phyloP scores from a whole-genome alignment of 1,284 basidiomycete species.

The Cryptococcus floricola region DNA sequence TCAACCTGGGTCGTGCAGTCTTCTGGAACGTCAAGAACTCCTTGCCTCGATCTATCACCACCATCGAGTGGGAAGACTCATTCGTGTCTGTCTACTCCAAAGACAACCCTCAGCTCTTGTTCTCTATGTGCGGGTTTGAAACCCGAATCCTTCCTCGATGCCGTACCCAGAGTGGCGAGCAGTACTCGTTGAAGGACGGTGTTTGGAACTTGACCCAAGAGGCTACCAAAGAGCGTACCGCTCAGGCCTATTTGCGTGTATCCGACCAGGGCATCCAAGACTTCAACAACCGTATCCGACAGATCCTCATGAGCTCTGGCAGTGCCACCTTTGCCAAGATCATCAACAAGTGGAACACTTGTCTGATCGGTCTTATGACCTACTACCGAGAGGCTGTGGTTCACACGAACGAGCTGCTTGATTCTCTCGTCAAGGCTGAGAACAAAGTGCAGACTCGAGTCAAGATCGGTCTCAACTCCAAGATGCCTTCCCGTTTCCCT shows the following conservation, averaged over 20 bases:
- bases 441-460: constrained; percentile 99
- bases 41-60: constrained; percentile 89
- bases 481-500: constrained; percentile 99
- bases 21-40: constrained; percentile 99
- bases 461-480: constrained; percentile 97
- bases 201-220: constrained; percentile 97
- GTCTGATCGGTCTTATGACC: constrained; percentile 90
- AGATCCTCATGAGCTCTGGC: constrained; percentile 97
- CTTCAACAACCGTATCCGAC: constrained; percentile 94
- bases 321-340: constrained; percentile 99
- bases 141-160: constrained; percentile 85
- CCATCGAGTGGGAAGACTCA: constrained; percentile 98
- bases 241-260: constrained; percentile 94
- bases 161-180: constrained; percentile 88
- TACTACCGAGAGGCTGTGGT: constrained; percentile 99
- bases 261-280: constrained; percentile 95
- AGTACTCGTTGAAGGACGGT: constrained; percentile 92
- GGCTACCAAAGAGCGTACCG: constrained; percentile 93
- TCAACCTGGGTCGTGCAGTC: constrained; percentile 95
- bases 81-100: constrained; percentile 95
- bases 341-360: constrained; percentile 99
- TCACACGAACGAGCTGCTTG: constrained; percentile 91
- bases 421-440: constrained; percentile 91
- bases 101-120: constrained; percentile 95
- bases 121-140: constrained; percentile 98